Conservation (phyloP, 805 yeast genomes). For the Wickerhamiella siamensis region DNA sequence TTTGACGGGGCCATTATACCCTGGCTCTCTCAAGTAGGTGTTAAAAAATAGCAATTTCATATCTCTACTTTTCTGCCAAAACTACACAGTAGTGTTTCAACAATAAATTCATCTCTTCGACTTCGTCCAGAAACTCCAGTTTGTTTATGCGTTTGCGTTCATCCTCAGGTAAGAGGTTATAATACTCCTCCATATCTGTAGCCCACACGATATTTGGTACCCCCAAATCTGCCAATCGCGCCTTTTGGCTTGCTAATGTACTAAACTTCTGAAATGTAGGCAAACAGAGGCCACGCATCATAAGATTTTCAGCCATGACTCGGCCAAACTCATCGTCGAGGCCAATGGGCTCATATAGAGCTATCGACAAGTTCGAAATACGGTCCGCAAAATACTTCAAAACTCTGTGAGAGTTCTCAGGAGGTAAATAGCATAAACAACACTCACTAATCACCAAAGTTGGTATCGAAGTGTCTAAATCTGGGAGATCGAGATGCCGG, state of each 20-base stretch:
- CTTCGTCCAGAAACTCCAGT: constrained; percentile 58
- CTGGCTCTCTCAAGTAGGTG: too few relatives aligned
- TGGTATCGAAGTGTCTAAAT: constrained; percentile 26
- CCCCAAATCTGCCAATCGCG: constrained; percentile 26
- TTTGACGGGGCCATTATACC: too few relatives aligned
- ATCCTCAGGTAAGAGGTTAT: constrained; percentile 21
- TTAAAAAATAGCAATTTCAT: too few relatives aligned
- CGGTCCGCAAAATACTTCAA: constrained; percentile 29
- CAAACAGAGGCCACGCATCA: constrained; percentile 45
- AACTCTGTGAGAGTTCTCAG: constrained; percentile 33
- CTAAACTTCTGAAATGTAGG: constrained; percentile 43
- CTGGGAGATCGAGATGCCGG: constrained; percentile 26
- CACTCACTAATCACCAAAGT: constrained; percentile 62
- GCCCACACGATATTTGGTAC: constrained; percentile 24
- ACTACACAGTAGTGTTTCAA: constrained; percentile 45
- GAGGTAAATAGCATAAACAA: constrained; percentile 54
- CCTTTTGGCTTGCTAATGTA: constrained; percentile 29
- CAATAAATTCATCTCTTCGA: constrained; percentile 53
- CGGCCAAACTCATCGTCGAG: constrained; percentile 48
- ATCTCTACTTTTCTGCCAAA: constrained; percentile 23
- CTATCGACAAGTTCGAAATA: constrained; percentile 24
- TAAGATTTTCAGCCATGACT: constrained; percentile 51
- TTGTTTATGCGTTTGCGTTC: constrained; percentile 34
- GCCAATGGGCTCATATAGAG: constrained; percentile 59
- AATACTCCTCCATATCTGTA: constrained; percentile 30